phyloP scores from a whole-genome alignment of 345 rosid species.

The Odontarrhena argentea region DNA sequence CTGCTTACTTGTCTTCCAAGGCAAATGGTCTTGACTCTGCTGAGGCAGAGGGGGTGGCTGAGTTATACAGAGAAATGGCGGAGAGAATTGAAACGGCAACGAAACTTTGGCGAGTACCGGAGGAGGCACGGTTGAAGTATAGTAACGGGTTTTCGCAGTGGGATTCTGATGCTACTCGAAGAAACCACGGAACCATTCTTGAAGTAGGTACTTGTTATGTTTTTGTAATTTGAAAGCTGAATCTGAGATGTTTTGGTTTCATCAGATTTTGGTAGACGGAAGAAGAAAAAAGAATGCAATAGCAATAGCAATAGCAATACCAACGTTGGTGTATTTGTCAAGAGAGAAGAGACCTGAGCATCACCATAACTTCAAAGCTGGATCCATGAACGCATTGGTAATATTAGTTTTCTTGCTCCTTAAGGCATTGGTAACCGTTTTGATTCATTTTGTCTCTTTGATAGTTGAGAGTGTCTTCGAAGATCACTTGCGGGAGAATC shows the following conservation, averaged over 20 bases:
- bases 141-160: slow-evolving; percentile 56
- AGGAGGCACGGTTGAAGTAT: slow-evolving; percentile 44
- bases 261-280: slow-evolving; percentile 61
- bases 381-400: slow-evolving; percentile 88
- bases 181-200: slow-evolving; percentile 62
- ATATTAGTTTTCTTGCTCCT: background rate
- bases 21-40: background rate
- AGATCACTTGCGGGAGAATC: slow-evolving; percentile 58
- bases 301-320: slow-evolving; percentile 48
- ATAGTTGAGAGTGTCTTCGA: slow-evolving; percentile 73
- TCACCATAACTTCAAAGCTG: slow-evolving; percentile 83
- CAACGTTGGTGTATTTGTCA: slow-evolving; percentile 73
- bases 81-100: slow-evolving; percentile 41
- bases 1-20: slow-evolving; percentile 52
- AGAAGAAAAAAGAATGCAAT: slow-evolving; percentile 46
- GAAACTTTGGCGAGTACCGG: slow-evolving; percentile 43
- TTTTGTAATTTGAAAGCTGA: slow-evolving; percentile 9
- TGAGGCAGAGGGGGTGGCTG: slow-evolving; percentile 3
- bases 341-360: slow-evolving; percentile 70
- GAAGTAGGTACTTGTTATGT: slow-evolving; percentile 45
- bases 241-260: background rate
- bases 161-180: slow-evolving; percentile 47
- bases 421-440: slow-evolving; percentile 1
- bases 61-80: slow-evolving; percentile 58
- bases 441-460: background rate